A percentile compares a stretch with the other conserved stretches of the same genome.
phyloP scores from a whole-genome alignment of 139 green algal species.

The Penium margaritaceum region DNA sequence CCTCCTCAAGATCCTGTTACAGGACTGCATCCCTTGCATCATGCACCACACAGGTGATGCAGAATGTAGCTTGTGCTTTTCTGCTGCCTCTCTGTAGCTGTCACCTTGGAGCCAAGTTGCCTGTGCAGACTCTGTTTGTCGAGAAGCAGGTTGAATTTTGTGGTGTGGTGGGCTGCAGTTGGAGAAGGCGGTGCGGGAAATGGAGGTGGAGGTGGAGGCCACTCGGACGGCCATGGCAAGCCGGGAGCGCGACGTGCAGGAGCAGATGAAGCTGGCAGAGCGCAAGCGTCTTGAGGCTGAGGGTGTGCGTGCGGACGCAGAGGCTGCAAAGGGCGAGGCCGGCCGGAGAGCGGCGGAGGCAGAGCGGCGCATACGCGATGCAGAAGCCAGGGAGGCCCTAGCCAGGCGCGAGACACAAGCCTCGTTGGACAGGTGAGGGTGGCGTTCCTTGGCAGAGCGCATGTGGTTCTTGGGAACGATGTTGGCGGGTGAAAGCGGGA shows the following conservation, averaged over 20 bases:
- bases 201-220: conserved; percentile 13
- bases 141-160: neutral
- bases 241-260: neutral
- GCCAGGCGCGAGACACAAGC: neutral
- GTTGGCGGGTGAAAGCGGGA: no score
- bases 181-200: conserved; percentile 14
- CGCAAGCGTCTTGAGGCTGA: neutral
- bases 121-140: neutral
- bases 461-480: no score
- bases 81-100: neutral
- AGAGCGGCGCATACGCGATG: conserved; percentile 9
- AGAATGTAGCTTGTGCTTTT: neutral
- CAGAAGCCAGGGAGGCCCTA: conserved; percentile 10
- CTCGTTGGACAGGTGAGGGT: conserved; percentile 1
- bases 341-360: conserved; percentile 9
- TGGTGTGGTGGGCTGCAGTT: conserved; percentile 5
- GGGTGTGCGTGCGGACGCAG: neutral
- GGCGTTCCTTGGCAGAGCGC: no score
- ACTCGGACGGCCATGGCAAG: neutral
- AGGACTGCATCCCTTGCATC: neutral
- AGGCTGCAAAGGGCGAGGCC: conserved; percentile 10
- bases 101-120: neutral
- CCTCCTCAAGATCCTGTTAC: neutral
- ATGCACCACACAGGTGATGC: neutral
- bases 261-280: neutral